Conservation (phyloP, 495 filamentous ascomycete species). For the Ramalina peruviana region DNA sequence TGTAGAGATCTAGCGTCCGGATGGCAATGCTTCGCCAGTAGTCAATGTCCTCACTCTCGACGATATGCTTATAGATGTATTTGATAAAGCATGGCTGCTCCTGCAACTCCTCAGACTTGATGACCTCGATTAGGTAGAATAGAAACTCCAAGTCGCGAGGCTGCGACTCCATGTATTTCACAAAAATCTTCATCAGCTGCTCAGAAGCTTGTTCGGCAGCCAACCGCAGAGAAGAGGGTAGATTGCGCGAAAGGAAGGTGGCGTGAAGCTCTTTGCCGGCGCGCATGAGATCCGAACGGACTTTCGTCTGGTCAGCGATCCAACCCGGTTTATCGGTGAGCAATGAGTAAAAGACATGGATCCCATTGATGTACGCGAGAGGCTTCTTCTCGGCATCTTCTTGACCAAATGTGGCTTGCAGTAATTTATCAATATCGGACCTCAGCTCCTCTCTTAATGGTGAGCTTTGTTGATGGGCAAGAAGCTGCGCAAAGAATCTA, state of each 20-base stretch:
- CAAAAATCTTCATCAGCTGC: slow-evolving; percentile 75
- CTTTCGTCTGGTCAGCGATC: slow-evolving; percentile 62
- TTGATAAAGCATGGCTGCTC: slow-evolving; percentile 56
- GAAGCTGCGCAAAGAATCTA: slow-evolving; percentile 87
- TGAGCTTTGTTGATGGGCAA: slow-evolving; percentile 60
- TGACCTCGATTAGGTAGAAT: slow-evolving; percentile 73
- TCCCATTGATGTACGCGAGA: slow-evolving; percentile 70
- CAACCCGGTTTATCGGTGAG: slow-evolving; percentile 43
- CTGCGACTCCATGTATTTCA: slow-evolving; percentile 58
- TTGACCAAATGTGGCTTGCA: slow-evolving; percentile 46
- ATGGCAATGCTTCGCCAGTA: slow-evolving; percentile 76
- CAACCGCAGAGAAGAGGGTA: slow-evolving; percentile 56
- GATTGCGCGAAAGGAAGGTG: slow-evolving; percentile 49
- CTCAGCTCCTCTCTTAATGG: slow-evolving; percentile 60
- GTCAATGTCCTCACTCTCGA: slow-evolving; percentile 72
- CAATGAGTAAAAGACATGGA: slow-evolving; percentile 70
- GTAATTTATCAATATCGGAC: slow-evolving; percentile 56
- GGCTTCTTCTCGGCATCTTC: slow-evolving; percentile 47
- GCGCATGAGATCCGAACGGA: slow-evolving; percentile 53
- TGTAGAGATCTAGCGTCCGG: slow-evolving; percentile 79
- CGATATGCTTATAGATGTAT: slow-evolving; percentile 76
- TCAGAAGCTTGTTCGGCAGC: slow-evolving; percentile 79
- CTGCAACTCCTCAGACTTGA: slow-evolving; percentile 73
- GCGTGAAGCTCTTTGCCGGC: slow-evolving; percentile 61
- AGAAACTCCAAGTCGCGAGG: slow-evolving; percentile 74